Evolutionary conservation across 2,329 filamentous ascomycete genomes (phyloP).

Genomic region (Penicillium sp.): DNA sequence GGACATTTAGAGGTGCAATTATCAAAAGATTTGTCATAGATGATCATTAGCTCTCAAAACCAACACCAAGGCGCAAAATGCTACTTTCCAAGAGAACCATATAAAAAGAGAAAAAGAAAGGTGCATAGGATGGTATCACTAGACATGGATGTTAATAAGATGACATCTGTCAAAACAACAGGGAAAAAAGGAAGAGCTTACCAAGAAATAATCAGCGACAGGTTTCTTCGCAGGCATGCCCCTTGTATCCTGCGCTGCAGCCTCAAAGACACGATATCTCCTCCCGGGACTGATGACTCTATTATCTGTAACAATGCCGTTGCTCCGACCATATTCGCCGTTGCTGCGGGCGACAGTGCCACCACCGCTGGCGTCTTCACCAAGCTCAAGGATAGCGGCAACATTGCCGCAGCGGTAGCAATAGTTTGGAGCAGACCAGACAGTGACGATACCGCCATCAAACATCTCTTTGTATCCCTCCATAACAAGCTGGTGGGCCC

Average conservation of each 20-base stretch:
- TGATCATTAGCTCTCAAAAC: conserved; percentile 20
- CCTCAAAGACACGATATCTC: conserved; percentile 90
- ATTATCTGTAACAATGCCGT: conserved; percentile 44
- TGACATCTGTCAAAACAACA: not conserved
- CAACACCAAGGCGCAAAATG: conserved; percentile 20
- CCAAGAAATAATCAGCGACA: conserved; percentile 89
- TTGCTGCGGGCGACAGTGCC: conserved; percentile 59
- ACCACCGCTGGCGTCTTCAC: conserved; percentile 71
- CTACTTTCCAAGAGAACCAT: conserved; percentile 12
- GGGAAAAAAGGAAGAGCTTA: conserved; percentile 17
- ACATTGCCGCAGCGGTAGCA: conserved; percentile 95
- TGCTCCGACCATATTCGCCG: conserved; percentile 38
- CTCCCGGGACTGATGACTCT: conserved; percentile 64
- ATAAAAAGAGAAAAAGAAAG: conserved; percentile 7
- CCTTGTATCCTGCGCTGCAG: conserved; percentile 85
- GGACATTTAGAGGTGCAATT: not conserved
- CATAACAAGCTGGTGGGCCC: conserved; percentile 97
- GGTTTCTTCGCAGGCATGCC: conserved; percentile 99
- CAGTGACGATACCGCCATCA: conserved; percentile 85
- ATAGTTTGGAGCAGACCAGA: conserved; percentile 97
- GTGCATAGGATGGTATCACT: conserved; percentile 20
- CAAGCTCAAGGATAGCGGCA: conserved; percentile 84
- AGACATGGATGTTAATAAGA: conserved; percentile 6
- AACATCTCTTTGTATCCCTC: conserved; percentile 99
- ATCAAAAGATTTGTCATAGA: conserved; percentile 14